A percentile compares a stretch with the other conserved stretches of the same genome.
Conservation (phyloP, 305 asterid species). For the Solanum hybrid region DNA sequence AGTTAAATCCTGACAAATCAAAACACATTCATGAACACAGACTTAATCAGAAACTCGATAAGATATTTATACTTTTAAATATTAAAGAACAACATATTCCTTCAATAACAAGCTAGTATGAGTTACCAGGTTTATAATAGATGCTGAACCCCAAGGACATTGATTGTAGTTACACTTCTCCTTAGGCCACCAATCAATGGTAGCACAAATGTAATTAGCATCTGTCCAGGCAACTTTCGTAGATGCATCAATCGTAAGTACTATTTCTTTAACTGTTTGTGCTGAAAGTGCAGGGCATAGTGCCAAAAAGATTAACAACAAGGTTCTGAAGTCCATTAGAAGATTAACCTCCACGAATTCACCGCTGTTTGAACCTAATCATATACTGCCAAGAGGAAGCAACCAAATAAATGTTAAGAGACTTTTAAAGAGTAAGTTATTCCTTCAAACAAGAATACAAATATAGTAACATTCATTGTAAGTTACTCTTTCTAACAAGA, state of each 20-base stretch:
- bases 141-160: conserved; percentile 89
- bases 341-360: conserved; percentile 17
- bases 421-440: neutral
- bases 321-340: conserved; percentile 39
- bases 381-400: conserved; percentile 9
- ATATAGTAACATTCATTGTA: neutral
- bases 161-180: conserved; percentile 74
- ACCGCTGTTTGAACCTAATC: conserved; percentile 15
- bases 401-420: neutral
- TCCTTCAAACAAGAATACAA: neutral
- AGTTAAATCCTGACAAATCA: conserved; percentile 56
- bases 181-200: conserved; percentile 96
- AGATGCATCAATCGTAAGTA: conserved; percentile 41
- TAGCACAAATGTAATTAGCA: conserved; percentile 75
- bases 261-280: conserved; percentile 34
- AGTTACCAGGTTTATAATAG: conserved; percentile 61
- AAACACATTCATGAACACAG: neutral
- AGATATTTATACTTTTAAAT: neutral
- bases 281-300: conserved; percentile 38
- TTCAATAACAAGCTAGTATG: neutral
- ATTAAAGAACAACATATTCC: neutral
- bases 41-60: neutral
- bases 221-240: conserved; percentile 47
- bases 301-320: conserved; percentile 31
- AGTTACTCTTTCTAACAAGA: neutral